Conservation (phyloP, 257 asterid species). For the Cruciata laevipes region DNA sequence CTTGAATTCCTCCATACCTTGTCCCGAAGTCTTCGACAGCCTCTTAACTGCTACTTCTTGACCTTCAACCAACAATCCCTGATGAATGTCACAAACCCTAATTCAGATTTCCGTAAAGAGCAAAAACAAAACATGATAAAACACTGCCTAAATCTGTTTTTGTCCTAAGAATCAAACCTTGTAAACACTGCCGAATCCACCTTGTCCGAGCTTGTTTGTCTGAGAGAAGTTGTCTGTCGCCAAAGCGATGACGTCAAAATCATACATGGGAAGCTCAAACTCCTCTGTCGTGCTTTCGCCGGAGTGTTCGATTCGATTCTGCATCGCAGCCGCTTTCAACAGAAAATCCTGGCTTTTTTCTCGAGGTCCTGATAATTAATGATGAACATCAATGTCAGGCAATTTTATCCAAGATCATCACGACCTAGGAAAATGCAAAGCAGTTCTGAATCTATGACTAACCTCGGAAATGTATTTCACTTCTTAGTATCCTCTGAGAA, state of each 20-base stretch:
- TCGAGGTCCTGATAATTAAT: conserved; percentile 30
- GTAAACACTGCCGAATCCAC: conserved; percentile 85
- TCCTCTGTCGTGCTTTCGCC: conserved; percentile 52
- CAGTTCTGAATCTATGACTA: too few relatives aligned
- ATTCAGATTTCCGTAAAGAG: neutral
- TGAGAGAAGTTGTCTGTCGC: conserved; percentile 61
- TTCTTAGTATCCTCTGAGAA: conserved; percentile 12
- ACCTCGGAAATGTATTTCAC: conserved; percentile 25
- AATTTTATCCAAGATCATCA: too few relatives aligned
- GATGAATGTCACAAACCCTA: neutral
- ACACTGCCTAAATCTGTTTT: too few relatives aligned
- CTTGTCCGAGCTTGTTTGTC: conserved; percentile 65
- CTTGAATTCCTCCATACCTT: conserved; percentile 40
- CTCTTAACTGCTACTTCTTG: conserved; percentile 46
- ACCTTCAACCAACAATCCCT: conserved; percentile 34
- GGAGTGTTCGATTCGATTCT: conserved; percentile 43
- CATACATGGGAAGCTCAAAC: conserved; percentile 61
- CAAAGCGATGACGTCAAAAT: conserved; percentile 34
- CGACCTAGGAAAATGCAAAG: neutral
- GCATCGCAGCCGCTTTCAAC: conserved; percentile 35
- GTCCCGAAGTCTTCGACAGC: conserved; percentile 39
- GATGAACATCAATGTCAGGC: neutral
- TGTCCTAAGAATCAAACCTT: conserved; percentile 31
- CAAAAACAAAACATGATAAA: neutral
- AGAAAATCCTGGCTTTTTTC: conserved; percentile 66